Evolutionary conservation across 2,329 filamentous ascomycete species (phyloP).

Genomic region (Fusarium dlaminii): DNA sequence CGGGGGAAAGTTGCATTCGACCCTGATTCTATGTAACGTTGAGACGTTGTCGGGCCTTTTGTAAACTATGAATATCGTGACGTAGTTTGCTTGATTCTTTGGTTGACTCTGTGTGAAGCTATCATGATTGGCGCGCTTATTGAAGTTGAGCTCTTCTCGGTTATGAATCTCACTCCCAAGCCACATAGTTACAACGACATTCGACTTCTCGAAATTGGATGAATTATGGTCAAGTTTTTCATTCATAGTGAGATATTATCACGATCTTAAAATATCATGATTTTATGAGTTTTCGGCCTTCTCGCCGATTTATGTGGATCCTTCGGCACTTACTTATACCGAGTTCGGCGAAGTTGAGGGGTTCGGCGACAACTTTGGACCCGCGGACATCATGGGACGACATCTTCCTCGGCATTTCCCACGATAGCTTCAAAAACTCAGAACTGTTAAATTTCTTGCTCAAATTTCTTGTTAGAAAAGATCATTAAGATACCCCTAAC

Average conservation of each 20-base stretch:
- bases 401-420: background rate
- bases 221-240: background rate
- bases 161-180: background rate
- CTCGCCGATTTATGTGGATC: background rate
- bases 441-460: fast-evolving
- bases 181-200: background rate
- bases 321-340: slow-evolving; percentile 1
- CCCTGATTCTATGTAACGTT: slow-evolving; percentile 21
- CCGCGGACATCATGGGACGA: background rate
- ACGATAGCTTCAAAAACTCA: slow-evolving; percentile 4
- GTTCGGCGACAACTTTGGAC: background rate
- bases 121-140: slow-evolving; percentile 7
- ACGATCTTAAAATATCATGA: background rate
- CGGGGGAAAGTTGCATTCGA: background rate
- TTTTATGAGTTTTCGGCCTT: background rate
- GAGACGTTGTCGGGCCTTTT: slow-evolving; percentile 8
- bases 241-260: background rate
- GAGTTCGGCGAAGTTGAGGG: slow-evolving; percentile 10
- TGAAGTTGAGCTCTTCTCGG: background rate
- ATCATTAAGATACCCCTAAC: background rate
- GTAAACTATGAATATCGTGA: background rate
- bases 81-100: background rate
- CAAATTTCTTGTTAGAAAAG: fast-evolving
- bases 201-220: background rate
- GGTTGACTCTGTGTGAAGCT: background rate